These are phyloP conservation scores for Trichoderma sp. DNA, from an alignment of 2,329 filamentous ascomycete species.

Conservation along the genomic window DNA sequence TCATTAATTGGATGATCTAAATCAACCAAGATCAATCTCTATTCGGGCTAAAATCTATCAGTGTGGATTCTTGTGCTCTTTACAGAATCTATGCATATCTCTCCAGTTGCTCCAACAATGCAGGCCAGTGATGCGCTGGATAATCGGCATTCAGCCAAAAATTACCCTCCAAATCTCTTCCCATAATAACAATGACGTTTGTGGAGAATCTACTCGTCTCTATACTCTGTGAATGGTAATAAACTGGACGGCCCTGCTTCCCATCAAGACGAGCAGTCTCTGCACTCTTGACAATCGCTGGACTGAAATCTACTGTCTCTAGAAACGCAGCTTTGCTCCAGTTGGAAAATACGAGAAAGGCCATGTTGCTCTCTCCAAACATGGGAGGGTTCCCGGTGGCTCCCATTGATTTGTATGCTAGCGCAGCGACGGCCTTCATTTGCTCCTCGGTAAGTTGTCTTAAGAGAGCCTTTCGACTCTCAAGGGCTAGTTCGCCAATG, in stretches of 20 bases:
- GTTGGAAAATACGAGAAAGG: not conserved
- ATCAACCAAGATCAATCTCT: not conserved
- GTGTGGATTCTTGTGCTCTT: not conserved
- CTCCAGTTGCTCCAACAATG: not conserved
- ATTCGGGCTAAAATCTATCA: not conserved
- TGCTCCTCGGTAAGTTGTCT: conserved; percentile 2
- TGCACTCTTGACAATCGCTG: not conserved
- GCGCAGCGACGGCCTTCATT: not conserved
- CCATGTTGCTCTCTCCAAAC: not conserved
- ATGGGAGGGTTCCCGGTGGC: not conserved
- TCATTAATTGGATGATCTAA: not conserved
- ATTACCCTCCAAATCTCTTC: not conserved
- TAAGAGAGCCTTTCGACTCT: not conserved
- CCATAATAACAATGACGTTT: not conserved
- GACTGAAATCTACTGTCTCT: conserved; percentile 5
- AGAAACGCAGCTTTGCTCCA: conserved; percentile 14
- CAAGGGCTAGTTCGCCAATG: not conserved
- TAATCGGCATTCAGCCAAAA: not conserved
- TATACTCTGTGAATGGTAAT: not conserved
- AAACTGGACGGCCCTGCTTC: not conserved
- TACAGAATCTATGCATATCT: not conserved
- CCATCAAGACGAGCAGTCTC: not conserved
- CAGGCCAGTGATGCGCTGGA: not conserved
- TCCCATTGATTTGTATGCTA: not conserved
- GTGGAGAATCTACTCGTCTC: not conserved